These are phyloP conservation scores for Paramecium bursaria DNA, from an alignment of 73 alveolate genomes.

Conservation along the genomic window DNA sequence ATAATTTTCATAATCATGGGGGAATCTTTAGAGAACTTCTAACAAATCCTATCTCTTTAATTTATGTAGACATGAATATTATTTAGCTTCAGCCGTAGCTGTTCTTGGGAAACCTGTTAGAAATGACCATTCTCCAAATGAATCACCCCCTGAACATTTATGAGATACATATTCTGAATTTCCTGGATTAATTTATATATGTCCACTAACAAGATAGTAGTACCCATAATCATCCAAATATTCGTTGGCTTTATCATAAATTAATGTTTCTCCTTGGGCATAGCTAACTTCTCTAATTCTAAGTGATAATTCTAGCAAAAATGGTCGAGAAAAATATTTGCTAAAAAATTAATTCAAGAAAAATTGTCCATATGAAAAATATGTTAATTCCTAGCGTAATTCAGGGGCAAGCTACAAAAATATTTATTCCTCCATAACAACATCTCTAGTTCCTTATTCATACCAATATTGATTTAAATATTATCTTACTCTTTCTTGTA, in stretches of 20 bases:
- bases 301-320: conserved; percentile 28
- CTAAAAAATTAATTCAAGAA: conserved; percentile 7
- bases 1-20: conserved; percentile 65
- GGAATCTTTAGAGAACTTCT: conserved; percentile 33
- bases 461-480: conserved; percentile 46
- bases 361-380: conserved; percentile 29
- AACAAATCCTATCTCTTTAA: conserved; percentile 61
- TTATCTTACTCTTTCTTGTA: conserved; percentile 46
- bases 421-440: conserved; percentile 42
- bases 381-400: conserved; percentile 28
- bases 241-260: conserved; percentile 9
- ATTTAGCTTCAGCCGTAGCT: conserved; percentile 28
- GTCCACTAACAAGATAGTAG: conserved; percentile 9
- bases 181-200: conserved; percentile 33
- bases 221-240: conserved; percentile 29
- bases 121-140: conserved; percentile 69
- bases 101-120: conserved; percentile 70
- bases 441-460: conserved; percentile 30
- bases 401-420: conserved; percentile 39
- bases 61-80: conserved; percentile 43
- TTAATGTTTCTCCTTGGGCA: conserved; percentile 14
- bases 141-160: neutral
- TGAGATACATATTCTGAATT: neutral
- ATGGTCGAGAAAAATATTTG: conserved; percentile 28
- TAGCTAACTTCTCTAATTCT: conserved; percentile 14